Evolutionary conservation across 139 green algal species (phyloP), one percentile per base, ranked within the genome.

Genomic region (Yamagishiella unicocca): DNA sequence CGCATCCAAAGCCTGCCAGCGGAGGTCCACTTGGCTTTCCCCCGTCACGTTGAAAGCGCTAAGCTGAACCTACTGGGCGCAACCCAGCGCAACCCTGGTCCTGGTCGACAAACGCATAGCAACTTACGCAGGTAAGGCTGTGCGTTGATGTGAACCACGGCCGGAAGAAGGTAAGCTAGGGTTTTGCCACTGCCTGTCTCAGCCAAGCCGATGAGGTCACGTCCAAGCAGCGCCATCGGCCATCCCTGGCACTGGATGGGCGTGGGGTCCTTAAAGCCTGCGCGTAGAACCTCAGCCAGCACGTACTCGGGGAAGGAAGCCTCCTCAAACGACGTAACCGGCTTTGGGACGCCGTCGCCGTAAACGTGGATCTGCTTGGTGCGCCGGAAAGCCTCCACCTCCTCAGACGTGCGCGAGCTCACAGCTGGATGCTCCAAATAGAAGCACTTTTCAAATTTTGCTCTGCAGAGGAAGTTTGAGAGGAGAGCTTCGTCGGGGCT

Each of bases 121-220:
- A 35, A 55, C 93, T 86, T 64, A 96, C 93, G 89, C 24, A 98
- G 84, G 85, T 96, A 97, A 2, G 96, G 96, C 92, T 98, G 97
- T 4, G 97, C 97, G 84, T 99, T 99, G 91, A 98, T 98, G 92
- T 99, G 96, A 43, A 98, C 95, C 19, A 99, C 88, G 5, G 95
- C 95, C 17, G 96, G 96, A 54, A 99, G 92, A 53, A 98, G 91
- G 83, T 98, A 99, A 22, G 96, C 95, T 21, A 98, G 87, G 2
- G 96, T 99, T 87, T 99, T 99, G 67, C 96, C 96, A 27, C 92
- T 96, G 4, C 96, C 96, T 45, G 96, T 99, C 89, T 99, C 96
- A 2, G 96, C 96, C 37, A 99, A 90, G 35, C 95, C 95, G 2
- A 99, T 93, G 27, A 98, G 89, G 91, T 99, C 96, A 17, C 96